Base-by-base conservation (phyloP, 1,284 basidiomycete species). In the Pseudozyma hubeiensis region DNA sequence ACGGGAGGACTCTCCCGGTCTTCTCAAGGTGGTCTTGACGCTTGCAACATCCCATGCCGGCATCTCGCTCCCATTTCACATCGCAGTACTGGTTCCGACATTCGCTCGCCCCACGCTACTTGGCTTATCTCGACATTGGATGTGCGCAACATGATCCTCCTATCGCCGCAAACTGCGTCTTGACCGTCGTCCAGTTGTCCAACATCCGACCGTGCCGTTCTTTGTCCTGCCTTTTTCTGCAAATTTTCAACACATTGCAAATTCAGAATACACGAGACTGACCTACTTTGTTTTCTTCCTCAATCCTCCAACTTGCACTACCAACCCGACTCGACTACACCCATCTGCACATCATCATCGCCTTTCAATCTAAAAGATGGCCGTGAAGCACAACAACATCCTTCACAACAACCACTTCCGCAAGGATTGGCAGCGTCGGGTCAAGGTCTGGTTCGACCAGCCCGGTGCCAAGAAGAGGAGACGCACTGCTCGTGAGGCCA, bases 391-490 rank as follows among this genome's bases (percentile, higher is more conserved):
- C 80, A 84, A 84, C 77, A 80, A 84, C 77, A 62, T 84, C 64
- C 80, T 83, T 56, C 80, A 81, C 79, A 83, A 88, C 85, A 95
- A 95, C 88, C 95, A 97, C 86, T 97, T 97, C 91, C 93, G 91
- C 88, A 99, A 99, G 91, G 81, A 81, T 70, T 83, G 81, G 83
- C 92, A 96, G 87, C 89, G 90, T 85, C 91, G 91, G 81, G 93
- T 97, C 84, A 92, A 91, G 87, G 96, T 93, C 85, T 95, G 95
- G 96, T 99, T 99, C 86, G 93, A 99, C 89, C 97, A 99, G 88
- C 94, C 96, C 75, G 97, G 95, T 66, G 92, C 93, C 87, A 99
- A 99, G 89, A 92, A 96, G 87, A 92, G 93, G 86, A 90, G 97
- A 86, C 93, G 97, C 86, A 91, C 89, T 73, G 94, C 95, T 54